Conservation (phyloP, 352 stramenopile genomes). For the Globisporangium nagaii region DNA sequence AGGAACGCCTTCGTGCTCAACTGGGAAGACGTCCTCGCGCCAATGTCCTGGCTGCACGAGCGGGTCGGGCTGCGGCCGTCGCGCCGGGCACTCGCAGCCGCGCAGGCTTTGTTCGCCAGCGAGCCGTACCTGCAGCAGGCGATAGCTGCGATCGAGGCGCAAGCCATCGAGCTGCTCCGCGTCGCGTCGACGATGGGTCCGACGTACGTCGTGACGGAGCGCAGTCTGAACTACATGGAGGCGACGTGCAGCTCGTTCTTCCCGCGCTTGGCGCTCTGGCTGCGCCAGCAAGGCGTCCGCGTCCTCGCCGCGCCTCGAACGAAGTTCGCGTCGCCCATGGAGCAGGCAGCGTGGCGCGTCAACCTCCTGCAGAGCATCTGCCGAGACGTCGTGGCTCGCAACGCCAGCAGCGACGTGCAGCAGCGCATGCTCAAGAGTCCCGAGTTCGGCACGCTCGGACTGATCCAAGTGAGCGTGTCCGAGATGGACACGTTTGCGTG, state of each 20-base stretch:
- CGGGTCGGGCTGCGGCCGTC: slow-evolving; percentile 38
- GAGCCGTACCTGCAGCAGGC: slow-evolving; percentile 52
- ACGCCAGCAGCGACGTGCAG: neutral
- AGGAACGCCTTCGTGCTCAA: slow-evolving; percentile 35
- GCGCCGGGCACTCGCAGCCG: slow-evolving; percentile 23
- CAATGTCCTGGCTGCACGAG: slow-evolving; percentile 32
- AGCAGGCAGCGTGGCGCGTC: slow-evolving; percentile 35
- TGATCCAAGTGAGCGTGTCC: slow-evolving; percentile 37
- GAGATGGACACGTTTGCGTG: slow-evolving; percentile 24
- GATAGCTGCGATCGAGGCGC: slow-evolving; percentile 42
- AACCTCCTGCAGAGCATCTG: slow-evolving; percentile 40
- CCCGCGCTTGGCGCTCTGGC: slow-evolving; percentile 37
- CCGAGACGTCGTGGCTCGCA: slow-evolving; percentile 16
- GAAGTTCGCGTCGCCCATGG: slow-evolving; percentile 29
- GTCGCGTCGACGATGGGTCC: slow-evolving; percentile 30
- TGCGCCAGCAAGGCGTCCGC: slow-evolving; percentile 19
- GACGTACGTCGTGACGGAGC: slow-evolving; percentile 49
- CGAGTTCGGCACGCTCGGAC: slow-evolving; percentile 28
- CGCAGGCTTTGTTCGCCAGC: slow-evolving; percentile 18
- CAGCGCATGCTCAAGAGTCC: slow-evolving; percentile 14
- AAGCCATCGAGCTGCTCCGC: slow-evolving; percentile 38
- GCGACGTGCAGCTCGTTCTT: slow-evolving; percentile 41
- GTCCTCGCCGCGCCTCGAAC: slow-evolving; percentile 31
- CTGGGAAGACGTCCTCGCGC: slow-evolving; percentile 56
- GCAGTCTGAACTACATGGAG: slow-evolving; percentile 41